These are phyloP conservation scores for Trichosporon ovoides DNA, from an alignment of 1,284 basidiomycete species.

Conservation along the genomic window DNA sequence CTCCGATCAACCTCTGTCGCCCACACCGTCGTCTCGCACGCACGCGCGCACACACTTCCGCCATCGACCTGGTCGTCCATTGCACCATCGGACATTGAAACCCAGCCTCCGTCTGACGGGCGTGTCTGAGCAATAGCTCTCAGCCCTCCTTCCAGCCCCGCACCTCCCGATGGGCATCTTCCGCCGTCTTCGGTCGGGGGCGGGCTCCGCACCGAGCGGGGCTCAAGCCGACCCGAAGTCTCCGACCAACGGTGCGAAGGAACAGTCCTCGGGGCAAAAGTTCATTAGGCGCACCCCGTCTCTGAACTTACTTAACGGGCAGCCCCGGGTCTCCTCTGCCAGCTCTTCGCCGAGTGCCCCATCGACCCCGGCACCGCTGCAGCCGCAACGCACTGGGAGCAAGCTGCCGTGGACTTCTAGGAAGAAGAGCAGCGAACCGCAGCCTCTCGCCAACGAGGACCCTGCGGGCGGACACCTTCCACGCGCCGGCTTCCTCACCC, in stretches of 20 bases:
- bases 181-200: constrained; percentile 16
- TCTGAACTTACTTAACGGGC: constrained; percentile 2
- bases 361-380: neutral
- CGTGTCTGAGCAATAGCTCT: neutral
- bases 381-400: neutral
- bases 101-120: neutral
- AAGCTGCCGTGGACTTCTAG: neutral
- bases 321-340: neutral
- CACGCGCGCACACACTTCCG: neutral
- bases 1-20: neutral
- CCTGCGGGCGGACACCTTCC: neutral
- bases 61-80: neutral
- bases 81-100: neutral
- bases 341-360: neutral
- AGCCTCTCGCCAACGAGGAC: neutral
- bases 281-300: constrained; percentile 1
- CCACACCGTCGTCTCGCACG: neutral
- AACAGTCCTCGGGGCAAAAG: neutral
- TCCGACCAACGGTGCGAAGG: neutral
- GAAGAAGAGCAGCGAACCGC: constrained; percentile 1
- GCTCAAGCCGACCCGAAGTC: neutral
- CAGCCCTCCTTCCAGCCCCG: neutral
- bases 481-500: neutral
- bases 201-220: constrained; percentile 9
- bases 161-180: constrained; percentile 17